Evolutionary conservation across 345 rosid genomes (phyloP), one percentile per base, ranked within the genome.

Genomic region (Dipteronia dyeriana): DNA sequence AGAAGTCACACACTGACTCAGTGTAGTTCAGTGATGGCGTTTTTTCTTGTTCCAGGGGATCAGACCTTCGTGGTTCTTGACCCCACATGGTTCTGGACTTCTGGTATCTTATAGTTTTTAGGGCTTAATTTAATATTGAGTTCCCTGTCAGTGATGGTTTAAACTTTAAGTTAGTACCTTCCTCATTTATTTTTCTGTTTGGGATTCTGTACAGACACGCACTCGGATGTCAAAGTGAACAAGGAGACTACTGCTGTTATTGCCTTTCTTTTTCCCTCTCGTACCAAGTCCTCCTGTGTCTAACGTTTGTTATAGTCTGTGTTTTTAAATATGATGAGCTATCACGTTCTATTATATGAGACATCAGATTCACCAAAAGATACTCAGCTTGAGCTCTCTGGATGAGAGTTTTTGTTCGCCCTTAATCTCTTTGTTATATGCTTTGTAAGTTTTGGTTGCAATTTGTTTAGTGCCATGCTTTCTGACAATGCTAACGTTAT

Each of bases 331-430:
- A 65, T 70, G 56, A 74, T 75, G 85, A 78, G 80, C 90, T 91
- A 87, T 91, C 91, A 64, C 80, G 81, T 83, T 86, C 67, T 85
- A 87, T 87, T 81, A 85, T 81, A 83, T 76, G 82, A 83, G 90
- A 73, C 79, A 75, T 87, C 91, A 86, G 85, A 88, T 85, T 82
- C 85, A 86, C 79, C 87, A 81, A 87, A 94, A 89, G 92, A 89
- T 87, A 81, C 82, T 88, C 94, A 83, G 89, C 92, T 83, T 86
- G 90, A 92, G 90, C 84, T 79, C 90, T 80, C 89, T 83, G 82
- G 85, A 74, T 85, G 86, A 82, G 80, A 87, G 90, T 88, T 90
- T 90, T 86, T 87, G 88, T 88, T 87, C 85, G 87, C 79, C 90
- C 74, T 77, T 71, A 85, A 80, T 89, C 87, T 84, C 88, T 85